Evolutionary conservation across 2,329 filamentous ascomycete species (phyloP).

Genomic region (Cladosporium halotolerans): DNA sequence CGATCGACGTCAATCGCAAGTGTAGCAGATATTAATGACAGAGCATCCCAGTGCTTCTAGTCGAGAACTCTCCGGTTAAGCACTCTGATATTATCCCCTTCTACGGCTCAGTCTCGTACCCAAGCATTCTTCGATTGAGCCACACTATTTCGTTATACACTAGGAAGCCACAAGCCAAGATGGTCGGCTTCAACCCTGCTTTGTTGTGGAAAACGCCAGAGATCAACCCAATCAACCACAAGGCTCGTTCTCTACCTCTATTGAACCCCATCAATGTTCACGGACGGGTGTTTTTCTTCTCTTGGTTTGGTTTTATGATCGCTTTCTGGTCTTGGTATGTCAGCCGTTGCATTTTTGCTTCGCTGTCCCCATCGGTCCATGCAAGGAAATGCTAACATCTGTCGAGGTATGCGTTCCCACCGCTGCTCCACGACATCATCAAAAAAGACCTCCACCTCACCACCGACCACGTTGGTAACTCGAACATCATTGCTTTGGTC

Average conservation of each 20-base stretch:
- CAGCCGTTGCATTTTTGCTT: background rate
- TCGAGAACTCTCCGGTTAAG: background rate
- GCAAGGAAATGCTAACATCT: background rate
- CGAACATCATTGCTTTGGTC: conserved; percentile 76
- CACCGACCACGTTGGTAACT: conserved; percentile 70
- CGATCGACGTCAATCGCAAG: background rate
- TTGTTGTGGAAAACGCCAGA: conserved; percentile 53
- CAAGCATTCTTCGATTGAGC: background rate
- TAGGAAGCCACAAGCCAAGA: background rate
- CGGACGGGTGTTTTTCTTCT: conserved; percentile 85
- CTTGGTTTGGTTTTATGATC: conserved; percentile 78
- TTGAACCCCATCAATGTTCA: conserved; percentile 74
- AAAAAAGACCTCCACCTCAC: conserved; percentile 69
- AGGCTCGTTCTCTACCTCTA: conserved; percentile 72
- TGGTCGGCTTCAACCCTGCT: conserved; percentile 16
- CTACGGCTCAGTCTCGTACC: background rate
- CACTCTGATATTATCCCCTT: too few species aligned
- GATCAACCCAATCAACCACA: conserved; percentile 77
- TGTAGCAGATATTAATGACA: background rate
- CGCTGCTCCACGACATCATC: conserved; percentile 72
- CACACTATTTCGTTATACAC: too few species aligned
- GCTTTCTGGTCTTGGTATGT: conserved; percentile 74
- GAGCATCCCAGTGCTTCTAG: background rate
- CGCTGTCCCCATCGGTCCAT: background rate
- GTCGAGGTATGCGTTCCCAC: conserved; percentile 76